Conservation (phyloP, 2,329 filamentous ascomycete genomes). For the Lachnellula cervina region DNA sequence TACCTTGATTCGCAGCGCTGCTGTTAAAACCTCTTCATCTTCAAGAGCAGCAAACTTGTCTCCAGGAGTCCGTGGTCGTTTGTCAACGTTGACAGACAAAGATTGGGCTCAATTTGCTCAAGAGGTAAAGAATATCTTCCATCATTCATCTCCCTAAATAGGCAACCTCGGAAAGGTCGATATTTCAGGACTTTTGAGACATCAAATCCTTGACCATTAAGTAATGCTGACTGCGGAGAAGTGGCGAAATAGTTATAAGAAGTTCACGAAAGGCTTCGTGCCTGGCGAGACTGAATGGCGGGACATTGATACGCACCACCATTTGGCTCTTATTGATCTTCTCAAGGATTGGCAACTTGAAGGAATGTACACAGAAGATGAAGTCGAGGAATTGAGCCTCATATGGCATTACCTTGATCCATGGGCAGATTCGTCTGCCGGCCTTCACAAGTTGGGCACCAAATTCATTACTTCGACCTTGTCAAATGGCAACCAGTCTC, state of each 20-base stretch:
- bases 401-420: slow-evolving; percentile 69
- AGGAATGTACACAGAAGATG: slow-evolving; percentile 56
- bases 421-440: slow-evolving; percentile 59
- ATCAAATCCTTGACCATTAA: too few species aligned
- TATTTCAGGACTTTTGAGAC: too few species aligned
- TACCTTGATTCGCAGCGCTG: slow-evolving; percentile 49
- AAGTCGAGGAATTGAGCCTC: slow-evolving; percentile 59
- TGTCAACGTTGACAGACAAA: slow-evolving; percentile 45
- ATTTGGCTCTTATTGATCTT: slow-evolving; percentile 54
- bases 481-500: slow-evolving; percentile 66
- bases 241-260: slow-evolving; percentile 62
- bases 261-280: slow-evolving; percentile 54
- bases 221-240: slow-evolving; percentile 26
- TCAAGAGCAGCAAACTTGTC: slow-evolving; percentile 42
- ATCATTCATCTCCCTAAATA: too few species aligned
- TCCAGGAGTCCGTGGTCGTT: slow-evolving; percentile 42
- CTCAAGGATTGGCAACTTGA: slow-evolving; percentile 51
- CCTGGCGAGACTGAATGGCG: slow-evolving; percentile 50
- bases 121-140: slow-evolving; percentile 16
- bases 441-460: slow-evolving; percentile 49
- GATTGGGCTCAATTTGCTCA: slow-evolving; percentile 64
- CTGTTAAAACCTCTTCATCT: slow-evolving; percentile 44
- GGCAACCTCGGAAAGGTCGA: too few species aligned
- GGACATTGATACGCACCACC: slow-evolving; percentile 68
- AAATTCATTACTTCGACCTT: slow-evolving; percentile 59